Conservation (phyloP, 2,329 filamentous ascomycete genomes). For the Cladobotryum protrusum region DNA sequence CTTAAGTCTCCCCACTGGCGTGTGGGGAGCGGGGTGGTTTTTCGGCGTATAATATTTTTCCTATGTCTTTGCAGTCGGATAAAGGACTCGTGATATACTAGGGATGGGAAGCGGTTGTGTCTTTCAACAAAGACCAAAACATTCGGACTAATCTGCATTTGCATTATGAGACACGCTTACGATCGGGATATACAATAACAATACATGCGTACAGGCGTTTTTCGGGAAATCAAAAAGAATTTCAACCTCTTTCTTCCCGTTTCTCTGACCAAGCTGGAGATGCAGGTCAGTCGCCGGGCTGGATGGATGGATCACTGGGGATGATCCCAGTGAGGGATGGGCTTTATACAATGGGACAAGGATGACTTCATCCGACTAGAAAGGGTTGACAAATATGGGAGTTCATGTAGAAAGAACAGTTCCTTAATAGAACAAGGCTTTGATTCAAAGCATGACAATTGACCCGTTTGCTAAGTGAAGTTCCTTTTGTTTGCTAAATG, state of each 20-base stretch:
- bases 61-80: slow-evolving; percentile 8
- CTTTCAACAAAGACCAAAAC: slow-evolving; percentile 42
- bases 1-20: slow-evolving; percentile 27
- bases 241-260: slow-evolving; percentile 44
- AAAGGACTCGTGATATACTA: slow-evolving; percentile 26
- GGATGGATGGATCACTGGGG: slow-evolving; percentile 3
- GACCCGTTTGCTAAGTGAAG: too few relatives aligned
- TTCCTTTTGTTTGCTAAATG: too few relatives aligned
- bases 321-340: too few relatives aligned
- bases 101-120: slow-evolving; percentile 31
- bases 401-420: too few relatives aligned
- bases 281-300: slow-evolving; percentile 26
- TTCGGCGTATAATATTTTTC: slow-evolving; percentile 25
- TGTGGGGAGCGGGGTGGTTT: slow-evolving; percentile 30
- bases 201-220: slow-evolving; percentile 32
- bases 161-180: slow-evolving; percentile 37
- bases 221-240: slow-evolving; percentile 39
- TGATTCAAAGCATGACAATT: too few relatives aligned
- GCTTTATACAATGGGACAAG: too few relatives aligned
- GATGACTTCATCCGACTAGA: too few relatives aligned
- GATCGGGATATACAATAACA: slow-evolving; percentile 26
- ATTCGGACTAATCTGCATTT: slow-evolving; percentile 33
- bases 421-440: too few relatives aligned
- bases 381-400: too few relatives aligned
- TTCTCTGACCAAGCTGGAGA: slow-evolving; percentile 34